phyloP scores from a whole-genome alignment of 257 asterid genomes.

The Solanum gracilifrons region DNA sequence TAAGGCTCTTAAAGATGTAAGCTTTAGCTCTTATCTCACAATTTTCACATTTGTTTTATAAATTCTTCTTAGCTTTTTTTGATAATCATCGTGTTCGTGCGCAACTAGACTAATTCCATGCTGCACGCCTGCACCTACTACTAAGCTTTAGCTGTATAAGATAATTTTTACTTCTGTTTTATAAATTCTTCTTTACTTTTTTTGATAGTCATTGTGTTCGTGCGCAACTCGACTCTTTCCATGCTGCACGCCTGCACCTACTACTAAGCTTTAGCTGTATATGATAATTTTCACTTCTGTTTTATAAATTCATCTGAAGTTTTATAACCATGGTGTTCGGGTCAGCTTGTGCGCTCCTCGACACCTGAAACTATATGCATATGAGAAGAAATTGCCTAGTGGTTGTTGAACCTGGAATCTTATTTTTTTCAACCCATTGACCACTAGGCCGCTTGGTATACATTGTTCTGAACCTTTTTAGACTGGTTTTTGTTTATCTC shows the following conservation, averaged over 20 bases:
- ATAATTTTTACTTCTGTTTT: no score
- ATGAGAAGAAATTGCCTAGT: background rate
- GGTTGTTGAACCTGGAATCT: background rate
- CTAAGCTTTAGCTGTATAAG: background rate
- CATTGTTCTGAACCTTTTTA: background rate
- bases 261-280: background rate
- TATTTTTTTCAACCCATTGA: background rate
- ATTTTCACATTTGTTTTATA: background rate
- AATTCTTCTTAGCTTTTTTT: background rate
- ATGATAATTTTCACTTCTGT: no score
- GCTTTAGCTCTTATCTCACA: background rate
- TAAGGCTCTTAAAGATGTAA: constrained; percentile 66
- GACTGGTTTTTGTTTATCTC: background rate
- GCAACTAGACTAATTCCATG: background rate
- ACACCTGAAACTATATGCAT: background rate
- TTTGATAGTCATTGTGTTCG: background rate
- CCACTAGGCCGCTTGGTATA: background rate
- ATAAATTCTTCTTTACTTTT: no score
- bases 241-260: background rate
- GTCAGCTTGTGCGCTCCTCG: no score
- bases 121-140: background rate
- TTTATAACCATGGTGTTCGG: no score
- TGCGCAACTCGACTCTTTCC: background rate
- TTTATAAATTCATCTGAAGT: no score
- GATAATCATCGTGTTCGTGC: background rate